Conservation (phyloP, 441 rosid species). For the Viola pubescens region DNA sequence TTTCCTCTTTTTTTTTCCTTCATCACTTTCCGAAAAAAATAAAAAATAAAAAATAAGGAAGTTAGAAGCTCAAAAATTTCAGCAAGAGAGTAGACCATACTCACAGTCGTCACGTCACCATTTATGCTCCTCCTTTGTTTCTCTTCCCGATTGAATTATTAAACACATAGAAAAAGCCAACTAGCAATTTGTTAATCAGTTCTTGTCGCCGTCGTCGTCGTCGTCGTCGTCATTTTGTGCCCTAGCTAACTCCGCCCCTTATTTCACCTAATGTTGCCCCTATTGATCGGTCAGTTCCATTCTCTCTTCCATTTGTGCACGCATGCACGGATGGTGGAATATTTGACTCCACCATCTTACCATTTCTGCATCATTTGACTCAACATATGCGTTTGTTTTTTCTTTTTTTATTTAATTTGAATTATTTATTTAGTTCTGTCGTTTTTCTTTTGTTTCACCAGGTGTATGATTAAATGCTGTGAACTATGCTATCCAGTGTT, state of each 20-base stretch:
- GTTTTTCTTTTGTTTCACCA: conserved; percentile 19
- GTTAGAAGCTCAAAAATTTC: background rate
- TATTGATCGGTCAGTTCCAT: conserved; percentile 29
- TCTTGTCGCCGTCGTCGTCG: background rate
- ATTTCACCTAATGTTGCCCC: conserved; percentile 11
- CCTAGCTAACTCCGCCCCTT: conserved; percentile 24
- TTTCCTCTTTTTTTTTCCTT: conserved; percentile 10
- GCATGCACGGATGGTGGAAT: background rate
- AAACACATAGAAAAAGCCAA: background rate
- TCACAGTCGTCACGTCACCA: too few relatives aligned
- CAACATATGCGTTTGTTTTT: background rate
- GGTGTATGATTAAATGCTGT: conserved; percentile 40
- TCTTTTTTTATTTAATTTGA: background rate
- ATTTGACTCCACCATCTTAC: background rate
- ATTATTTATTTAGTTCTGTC: background rate
- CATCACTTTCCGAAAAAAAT: conserved; percentile 10
- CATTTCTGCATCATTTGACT: too few relatives aligned
- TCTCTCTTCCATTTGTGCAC: conserved; percentile 1
- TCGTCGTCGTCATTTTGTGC: conserved; percentile 19
- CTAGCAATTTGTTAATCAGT: too few relatives aligned
- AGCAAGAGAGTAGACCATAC: background rate
- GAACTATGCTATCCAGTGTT: conserved; percentile 13
- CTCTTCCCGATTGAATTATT: background rate
- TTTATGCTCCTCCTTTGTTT: background rate
- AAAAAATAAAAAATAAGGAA: background rate